Conservation (phyloP, 345 rosid genomes). For the Gossypium arboreum region DNA sequence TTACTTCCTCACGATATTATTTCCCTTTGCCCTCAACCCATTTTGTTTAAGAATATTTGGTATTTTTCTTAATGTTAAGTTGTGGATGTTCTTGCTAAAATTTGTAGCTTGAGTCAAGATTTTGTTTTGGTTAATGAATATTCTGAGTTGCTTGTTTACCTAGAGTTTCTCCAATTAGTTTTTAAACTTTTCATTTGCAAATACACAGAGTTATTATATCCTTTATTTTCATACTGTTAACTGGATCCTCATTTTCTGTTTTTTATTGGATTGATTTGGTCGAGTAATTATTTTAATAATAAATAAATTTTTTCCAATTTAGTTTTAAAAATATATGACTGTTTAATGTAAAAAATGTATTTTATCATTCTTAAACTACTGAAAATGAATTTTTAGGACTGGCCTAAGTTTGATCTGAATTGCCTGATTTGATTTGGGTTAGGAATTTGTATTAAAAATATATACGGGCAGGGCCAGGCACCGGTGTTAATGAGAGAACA, state of each 20-base stretch:
- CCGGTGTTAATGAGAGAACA: no score
- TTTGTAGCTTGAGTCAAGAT: conserved; percentile 1
- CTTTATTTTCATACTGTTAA: neutral
- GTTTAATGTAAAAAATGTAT: no score
- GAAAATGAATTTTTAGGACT: no score
- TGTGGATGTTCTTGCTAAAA: neutral
- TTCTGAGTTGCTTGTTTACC: neutral
- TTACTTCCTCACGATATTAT: neutral
- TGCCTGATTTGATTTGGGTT: no score
- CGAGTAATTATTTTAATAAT: no score
- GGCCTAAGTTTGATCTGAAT: no score
- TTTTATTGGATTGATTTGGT: no score
- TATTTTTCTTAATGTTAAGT: neutral
- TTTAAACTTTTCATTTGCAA: neutral
- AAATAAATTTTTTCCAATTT: no score
- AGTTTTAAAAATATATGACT: no score
- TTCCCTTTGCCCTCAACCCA: neutral
- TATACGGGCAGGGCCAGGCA: no score
- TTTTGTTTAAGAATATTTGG: neutral
- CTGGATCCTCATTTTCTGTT: neutral
- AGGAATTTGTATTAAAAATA: no score
- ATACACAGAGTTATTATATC: neutral
- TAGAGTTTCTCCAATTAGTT: neutral
- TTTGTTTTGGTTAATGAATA: conserved; percentile 1
- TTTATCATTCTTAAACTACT: no score